Base-by-base conservation (phyloP, 1,284 basidiomycete species). In the Ganoderma lingzhi region DNA sequence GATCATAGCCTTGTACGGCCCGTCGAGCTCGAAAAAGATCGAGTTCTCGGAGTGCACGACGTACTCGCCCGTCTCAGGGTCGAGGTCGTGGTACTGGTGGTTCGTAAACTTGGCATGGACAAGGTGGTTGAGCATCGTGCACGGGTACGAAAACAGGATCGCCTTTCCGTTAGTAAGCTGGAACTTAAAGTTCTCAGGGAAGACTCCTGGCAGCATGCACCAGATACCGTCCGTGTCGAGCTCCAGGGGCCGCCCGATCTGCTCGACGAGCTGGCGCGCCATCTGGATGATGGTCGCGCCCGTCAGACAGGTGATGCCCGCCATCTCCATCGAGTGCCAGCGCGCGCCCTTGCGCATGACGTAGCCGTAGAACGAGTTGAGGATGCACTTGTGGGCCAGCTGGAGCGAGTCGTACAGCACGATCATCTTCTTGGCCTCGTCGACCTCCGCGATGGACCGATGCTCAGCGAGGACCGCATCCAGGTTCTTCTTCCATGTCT, bases 321-420 rank as follows among this genome's bases (percentile, higher is more conserved):
- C 98, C 98, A 99, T 99, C 84, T 99, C 98, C 98, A 99, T 99
- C 48, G 97, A 99, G 82, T 99, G 97, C 98, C 98, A 99, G 30
- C 98, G 88, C 19, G 98, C 98, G 68, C 98, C 98, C 80, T 99
- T 99, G 48, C 97, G 92, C 98, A 99, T 99, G 80, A 99, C 98
- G 78, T 99, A 99, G 62, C 98, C 98, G 81, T 99, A 99, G 87
- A 99, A 99, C 3, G 97, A 99, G 85, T 99, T 99, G 76, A 99
- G 90, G 80, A 99, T 99, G 82, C 96, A 99, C 86, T 99, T 99
- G 88, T 99, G 98, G 5, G 98, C 98, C 19, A 99, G 91, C 81
- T 99, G 98, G n/a, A 99, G 88, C 12, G 98, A 99, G 81, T 99
- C 98, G 82, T 99, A 99, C 17, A 99, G 83, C n/a, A 99, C 97